Conservation (phyloP, 176 grass and related monocot genomes). For the Areca catechu region DNA sequence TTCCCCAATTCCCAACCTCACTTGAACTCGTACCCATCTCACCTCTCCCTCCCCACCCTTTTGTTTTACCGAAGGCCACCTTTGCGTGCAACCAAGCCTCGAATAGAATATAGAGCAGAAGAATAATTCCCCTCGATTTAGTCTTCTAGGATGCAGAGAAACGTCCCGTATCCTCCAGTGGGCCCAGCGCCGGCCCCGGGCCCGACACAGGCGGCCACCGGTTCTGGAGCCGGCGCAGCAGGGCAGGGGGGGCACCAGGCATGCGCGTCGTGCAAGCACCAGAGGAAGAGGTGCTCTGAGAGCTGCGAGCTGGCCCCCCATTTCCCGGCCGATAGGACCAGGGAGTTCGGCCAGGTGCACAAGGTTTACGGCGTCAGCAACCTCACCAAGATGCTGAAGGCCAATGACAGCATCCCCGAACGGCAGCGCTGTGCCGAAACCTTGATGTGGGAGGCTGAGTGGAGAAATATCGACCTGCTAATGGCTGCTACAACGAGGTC, state of each 20-base stretch:
- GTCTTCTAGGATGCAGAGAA: no score
- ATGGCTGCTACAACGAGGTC: conserved; percentile 12
- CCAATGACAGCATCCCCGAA: neutral
- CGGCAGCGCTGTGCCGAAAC: neutral
- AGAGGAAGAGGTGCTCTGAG: conserved; percentile 12
- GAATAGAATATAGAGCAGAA: no score
- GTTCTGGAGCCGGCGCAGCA: no score
- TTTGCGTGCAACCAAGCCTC: no score
- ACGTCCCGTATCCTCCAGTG: no score
- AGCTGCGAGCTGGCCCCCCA: conserved; percentile 11
- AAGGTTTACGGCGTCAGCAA: conserved; percentile 25
- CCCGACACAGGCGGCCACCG: no score
- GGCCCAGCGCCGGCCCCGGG: no score
- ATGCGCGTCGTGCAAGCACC: conserved; percentile 28
- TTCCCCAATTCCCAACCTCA: no score
- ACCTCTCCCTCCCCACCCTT: no score
- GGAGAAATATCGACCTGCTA: neutral
- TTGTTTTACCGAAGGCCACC: no score
- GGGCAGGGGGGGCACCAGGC: conserved; percentile 5
- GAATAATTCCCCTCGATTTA: no score
- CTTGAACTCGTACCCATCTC: no score
- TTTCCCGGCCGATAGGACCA: conserved; percentile 9
- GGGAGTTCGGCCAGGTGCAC: conserved; percentile 11
- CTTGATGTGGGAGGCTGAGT: conserved; percentile 17
- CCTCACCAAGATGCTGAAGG: conserved; percentile 13